These are phyloP conservation scores for Immersiporthe knoxdaviesiana DNA, from an alignment of 2,329 filamentous ascomycete genomes.

Conservation along the genomic window DNA sequence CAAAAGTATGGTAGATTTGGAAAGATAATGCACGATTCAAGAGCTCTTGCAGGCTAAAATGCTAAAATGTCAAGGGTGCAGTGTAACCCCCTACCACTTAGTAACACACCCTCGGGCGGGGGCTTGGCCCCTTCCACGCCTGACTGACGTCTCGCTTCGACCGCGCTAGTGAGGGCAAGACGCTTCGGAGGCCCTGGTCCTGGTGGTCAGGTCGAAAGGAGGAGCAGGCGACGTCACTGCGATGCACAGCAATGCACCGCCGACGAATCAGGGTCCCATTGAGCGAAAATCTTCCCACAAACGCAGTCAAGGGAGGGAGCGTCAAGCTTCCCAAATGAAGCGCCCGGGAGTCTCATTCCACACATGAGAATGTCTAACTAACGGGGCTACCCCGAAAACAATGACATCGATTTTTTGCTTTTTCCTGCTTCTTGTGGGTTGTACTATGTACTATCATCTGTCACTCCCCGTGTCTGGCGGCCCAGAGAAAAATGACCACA, in stretches of 20 bases:
- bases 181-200: not conserved
- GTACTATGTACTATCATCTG: not conserved
- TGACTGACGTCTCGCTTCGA: not conserved
- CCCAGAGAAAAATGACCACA: not conserved
- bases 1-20: not conserved
- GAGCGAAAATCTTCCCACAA: conserved; percentile 12
- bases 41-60: not conserved
- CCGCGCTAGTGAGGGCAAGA: not conserved
- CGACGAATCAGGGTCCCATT: conserved; percentile 10
- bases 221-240: conserved; percentile 18
- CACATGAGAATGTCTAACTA: conserved; percentile 11
- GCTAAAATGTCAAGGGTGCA: not conserved
- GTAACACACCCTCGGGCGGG: not conserved
- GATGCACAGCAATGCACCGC: conserved; percentile 8
- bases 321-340: conserved; percentile 3
- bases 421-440: not conserved
- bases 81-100: too few species aligned
- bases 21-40: not conserved
- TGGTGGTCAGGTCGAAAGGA: not conserved
- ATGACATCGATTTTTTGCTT: conserved; percentile 15
- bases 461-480: conserved; percentile 5
- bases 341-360: not conserved
- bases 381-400: not conserved
- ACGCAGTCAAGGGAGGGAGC: conserved; percentile 1
- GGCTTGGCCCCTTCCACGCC: not conserved